Base-by-base conservation (phyloP, 73 alveolate species). In the Paramecium tetraurelia region DNA sequence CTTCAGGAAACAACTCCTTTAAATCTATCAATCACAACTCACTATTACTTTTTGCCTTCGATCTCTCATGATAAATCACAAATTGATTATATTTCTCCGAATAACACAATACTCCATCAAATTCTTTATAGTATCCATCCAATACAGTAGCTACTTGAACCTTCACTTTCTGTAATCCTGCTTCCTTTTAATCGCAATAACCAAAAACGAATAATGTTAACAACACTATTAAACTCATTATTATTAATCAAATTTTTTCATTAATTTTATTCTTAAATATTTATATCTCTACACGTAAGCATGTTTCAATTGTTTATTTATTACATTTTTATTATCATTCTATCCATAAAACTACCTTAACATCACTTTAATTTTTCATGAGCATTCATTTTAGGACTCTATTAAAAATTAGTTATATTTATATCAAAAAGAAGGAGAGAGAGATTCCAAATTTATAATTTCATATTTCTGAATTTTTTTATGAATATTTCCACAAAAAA, bases 121-220 rank as follows among this genome's bases (percentile, higher is more conserved):
- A 63, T 63, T 63, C 84, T 63, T 63, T 63, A 33, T 63, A 63
- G 31, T 63, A 63, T 63, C 84, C 84, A 63, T 63, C 84, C 35
- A 63, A 63, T 11, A 63, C 84, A 1, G 84, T 63, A 11, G 84
- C 84, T n/a, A 63, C 84, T 63, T 63, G 29, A 14, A 63, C 84
- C n/a, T 63, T 63, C 16, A 63, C 84, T 63, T 63, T 63, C 21
- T 63, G 29, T 20, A 63, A 63, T 11, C 84, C 84, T 63, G 24
- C 22, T 27, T 63, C 44, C 84, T 14, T 63, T 33, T 63, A 63
- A 63, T 63, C 44, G 10, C 84, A 63, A 63, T 63, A 31, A 27
- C 20, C 84, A 63, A 63, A 27, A 63, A 27, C 48, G 44, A 63
- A 27, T 63, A 63, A 31, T 33, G 48, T 12, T 14, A 63, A 33